Base-by-base conservation (phyloP, 164 flowering plant genomes). In the Magnolia sinica region DNA sequence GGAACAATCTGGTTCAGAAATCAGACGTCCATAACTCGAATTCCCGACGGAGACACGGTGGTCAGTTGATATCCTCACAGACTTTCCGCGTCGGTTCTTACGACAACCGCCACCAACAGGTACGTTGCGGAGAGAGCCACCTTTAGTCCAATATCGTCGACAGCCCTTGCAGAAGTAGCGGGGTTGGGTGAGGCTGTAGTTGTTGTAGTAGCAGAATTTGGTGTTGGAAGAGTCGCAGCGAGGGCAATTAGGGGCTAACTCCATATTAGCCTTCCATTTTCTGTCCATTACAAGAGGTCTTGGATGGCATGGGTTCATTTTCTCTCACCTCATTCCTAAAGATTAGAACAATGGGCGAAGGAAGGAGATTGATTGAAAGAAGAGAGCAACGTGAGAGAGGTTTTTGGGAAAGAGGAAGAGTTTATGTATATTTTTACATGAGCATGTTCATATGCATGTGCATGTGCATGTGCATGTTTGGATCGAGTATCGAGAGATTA, bases 31-130 rank as follows among this genome's bases (percentile, higher is more conserved):
- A 11, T 67, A 67, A 50, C 14, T 65, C 58, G 76, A 64, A 64
- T 27, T 63, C 3, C 27, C 63, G 5, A n/a, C 27, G 52, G 77
- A 51, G 31, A 51, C 65, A 0, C 52, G 79, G 18, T 50, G 79
- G 18, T 50, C 72, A 13, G 64, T 71, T 1, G 74, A 63, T 0
- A 19, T 59, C 71, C 68, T 23, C 3, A 69, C 19, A 2, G 84
- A 68, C 78, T 77, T 86, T 3, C 82, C 72, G 1, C 91, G 80
- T 19, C 91, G 93, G 55, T 49, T 84, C 79, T 87, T 92, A 11
- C 94, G 88, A 74, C 90, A 90, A 14, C 96, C 91, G 13, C 96
- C 96, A 4, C 96, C 96, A 29, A 90, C 82, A 20, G 96, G 96
- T 1, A 91, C 90, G 71, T 90, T 92, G 20, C 96, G 77, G 0